Evolutionary conservation across 2,329 filamentous ascomycete genomes (phyloP), one percentile per base, ranked within the genome.

Genomic region (Didymella keratinophila): DNA sequence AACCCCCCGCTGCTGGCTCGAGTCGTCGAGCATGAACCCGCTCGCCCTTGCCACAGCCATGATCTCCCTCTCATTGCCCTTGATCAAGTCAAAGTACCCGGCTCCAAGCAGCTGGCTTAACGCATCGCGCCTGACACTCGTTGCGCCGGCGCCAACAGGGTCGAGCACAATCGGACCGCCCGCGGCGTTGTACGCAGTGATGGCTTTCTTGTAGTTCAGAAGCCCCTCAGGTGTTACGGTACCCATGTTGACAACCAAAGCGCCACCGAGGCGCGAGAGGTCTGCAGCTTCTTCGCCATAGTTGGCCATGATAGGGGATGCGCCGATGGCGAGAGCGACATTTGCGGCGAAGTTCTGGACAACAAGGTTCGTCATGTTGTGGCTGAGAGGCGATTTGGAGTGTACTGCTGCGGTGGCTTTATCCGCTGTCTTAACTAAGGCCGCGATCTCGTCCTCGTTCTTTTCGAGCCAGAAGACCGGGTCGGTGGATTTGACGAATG

Each of bases 361-460:
- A 0, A 98, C 94, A 51, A 93, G 83, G 75, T 98, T 98, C 52
- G 95, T 98, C 92, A 98, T 98, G 78, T 97, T 97, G 79, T 98
- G 94, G 49, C 90, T 90, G 21, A 98, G 83, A 0, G 93, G 93
- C 56, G 85, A 88, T 42, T 78, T 82, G 2, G 81, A 75, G 5
- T 85, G 85, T 46, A 97, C 84, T 6, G 82, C 81, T 58, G 80
- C 81, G 42, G 96, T 81, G 18, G 90, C 78, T 3, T 67, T 39
- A 70, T 65, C 49, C 10, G 70, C 63, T 28, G 69, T 51, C 27
- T 55, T 18, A 16, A 63, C 39, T 27, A 76, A 37, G 25, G 57
- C 43, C 2, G 44, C 16, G 18, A 62, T 49, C 30, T 66, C 58
- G 5, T 67, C 64, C 47, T 60, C 25, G 4, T 63, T 47, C 11